Base-by-base conservation (phyloP, 2,329 filamentous ascomycete species). In the Nothomitra cinnamomea region DNA sequence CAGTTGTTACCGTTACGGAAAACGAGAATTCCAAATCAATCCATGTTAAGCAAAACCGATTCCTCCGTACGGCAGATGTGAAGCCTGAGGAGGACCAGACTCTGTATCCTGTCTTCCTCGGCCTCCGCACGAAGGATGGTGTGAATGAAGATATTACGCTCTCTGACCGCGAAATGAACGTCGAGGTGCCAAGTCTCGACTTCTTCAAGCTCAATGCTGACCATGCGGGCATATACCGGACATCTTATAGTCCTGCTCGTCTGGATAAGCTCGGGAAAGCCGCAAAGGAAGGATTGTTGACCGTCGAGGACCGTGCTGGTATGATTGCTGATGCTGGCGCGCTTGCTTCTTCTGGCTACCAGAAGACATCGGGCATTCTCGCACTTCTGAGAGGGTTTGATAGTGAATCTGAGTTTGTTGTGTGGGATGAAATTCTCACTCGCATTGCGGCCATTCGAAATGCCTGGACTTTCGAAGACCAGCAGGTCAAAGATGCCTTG, bases 141-240 rank as follows among this genome's bases (percentile, higher is more conserved):
- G 69, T 95, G 42, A 78, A 94, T 59, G 83, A 89, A 63, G 76
- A 81, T 40, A 71, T 89, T 40, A 85, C 87, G 15, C 72, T 94
- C 41, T 72, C 72, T 58, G 73, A 80, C 58, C 82, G 90, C 40
- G 87, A 95, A 67, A 76, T 74, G 49, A 78, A 82, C 57, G 87
- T 94, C 70, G 82, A 87, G 69, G 66, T 95, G 24, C 78, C 84
- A 19, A 79, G 84, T 62, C 70, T 83, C 52, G 87, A 94, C 62
- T 95, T 96, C 70, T 96, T 85, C 80, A 96, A 96, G 75, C 73
- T 96, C 57, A 96, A 96, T 64, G 88, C 90, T 15, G 88, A 95
- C 64, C 90, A 95, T 67, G 89, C 87, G 21, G 86, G 86, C 59
- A 82, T 95, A 58, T 96, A 94, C 73, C 82, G 90, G 56, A 95